These are phyloP conservation scores for Colletotrichum cuscutae DNA, from an alignment of 2,329 filamentous ascomycete species.

Conservation along the genomic window DNA sequence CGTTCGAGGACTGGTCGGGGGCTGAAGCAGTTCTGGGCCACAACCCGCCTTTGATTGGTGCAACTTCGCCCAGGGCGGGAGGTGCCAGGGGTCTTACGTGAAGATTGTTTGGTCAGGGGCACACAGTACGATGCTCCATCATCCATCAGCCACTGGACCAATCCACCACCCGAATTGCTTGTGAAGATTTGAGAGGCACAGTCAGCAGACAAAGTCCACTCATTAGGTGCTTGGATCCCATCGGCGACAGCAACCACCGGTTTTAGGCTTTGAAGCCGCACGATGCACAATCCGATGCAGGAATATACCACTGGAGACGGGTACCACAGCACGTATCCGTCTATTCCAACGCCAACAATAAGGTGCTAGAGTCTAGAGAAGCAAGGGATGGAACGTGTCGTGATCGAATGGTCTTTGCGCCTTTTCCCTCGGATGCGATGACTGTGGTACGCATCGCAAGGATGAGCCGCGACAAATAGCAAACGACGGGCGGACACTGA, in stretches of 20 bases:
- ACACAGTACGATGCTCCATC: background rate
- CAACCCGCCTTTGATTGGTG: slow-evolving; percentile 13
- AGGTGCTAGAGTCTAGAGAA: background rate
- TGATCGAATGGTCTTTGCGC: background rate
- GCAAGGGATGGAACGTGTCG: background rate
- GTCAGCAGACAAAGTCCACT: background rate
- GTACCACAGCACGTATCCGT: background rate
- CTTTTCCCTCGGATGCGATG: background rate
- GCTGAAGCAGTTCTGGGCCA: slow-evolving; percentile 22
- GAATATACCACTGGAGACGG: background rate
- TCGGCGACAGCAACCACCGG: slow-evolving; percentile 18
- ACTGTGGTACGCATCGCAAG: background rate
- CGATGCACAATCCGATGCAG: background rate
- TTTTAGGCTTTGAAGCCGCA: slow-evolving; percentile 21
- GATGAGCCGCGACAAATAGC: background rate
- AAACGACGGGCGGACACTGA: background rate
- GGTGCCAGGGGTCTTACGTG: slow-evolving; percentile 6
- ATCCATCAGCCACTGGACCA: background rate
- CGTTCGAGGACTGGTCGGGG: slow-evolving; percentile 43
- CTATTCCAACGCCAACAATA: background rate
- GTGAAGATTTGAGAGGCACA: background rate
- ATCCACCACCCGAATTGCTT: background rate
- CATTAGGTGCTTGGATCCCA: background rate
- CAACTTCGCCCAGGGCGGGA: background rate
- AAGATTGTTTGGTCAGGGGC: background rate